Conservation (phyloP, 441 rosid genomes). For the Flueggea neowawraea region DNA sequence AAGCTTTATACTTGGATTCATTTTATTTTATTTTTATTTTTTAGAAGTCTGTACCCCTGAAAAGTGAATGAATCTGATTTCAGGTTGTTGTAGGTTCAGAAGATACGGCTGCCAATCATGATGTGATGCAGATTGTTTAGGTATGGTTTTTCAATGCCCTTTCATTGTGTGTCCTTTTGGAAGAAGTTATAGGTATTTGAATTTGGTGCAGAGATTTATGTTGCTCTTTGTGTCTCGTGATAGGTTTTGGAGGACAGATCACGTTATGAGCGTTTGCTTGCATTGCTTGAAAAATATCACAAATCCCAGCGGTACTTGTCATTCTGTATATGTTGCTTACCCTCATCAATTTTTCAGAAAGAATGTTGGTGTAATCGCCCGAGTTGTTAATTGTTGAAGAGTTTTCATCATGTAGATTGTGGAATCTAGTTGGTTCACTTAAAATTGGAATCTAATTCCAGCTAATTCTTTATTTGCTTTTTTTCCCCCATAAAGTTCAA, state of each 20-base stretch:
- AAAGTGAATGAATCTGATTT: constrained; percentile 16
- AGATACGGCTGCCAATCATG: constrained; percentile 97
- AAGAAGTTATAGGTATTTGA: no score
- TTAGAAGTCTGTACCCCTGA: background rate
- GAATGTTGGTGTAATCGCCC: no score
- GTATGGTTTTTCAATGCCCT: constrained; percentile 27
- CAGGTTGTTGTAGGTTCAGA: constrained; percentile 95
- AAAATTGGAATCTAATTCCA: no score
- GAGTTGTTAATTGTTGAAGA: no score
- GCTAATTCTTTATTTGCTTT: no score
- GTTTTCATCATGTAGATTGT: no score
- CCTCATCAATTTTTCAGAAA: no score
- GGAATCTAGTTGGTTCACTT: no score
- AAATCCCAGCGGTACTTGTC: constrained; percentile 57
- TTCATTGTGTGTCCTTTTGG: background rate
- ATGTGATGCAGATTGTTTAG: constrained; percentile 96
- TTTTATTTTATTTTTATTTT: no score
- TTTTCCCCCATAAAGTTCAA: no score
- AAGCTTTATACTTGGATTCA: no score
- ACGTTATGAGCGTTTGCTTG: constrained; percentile 65
- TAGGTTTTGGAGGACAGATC: constrained; percentile 78
- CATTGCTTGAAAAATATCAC: constrained; percentile 85
- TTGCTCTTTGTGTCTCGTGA: constrained; percentile 3
- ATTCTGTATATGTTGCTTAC: background rate
- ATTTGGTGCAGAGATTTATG: background rate